These are phyloP conservation scores for Anthracocystis walkeri DNA, from an alignment of 1,284 basidiomycete species.

Conservation along the genomic window DNA sequence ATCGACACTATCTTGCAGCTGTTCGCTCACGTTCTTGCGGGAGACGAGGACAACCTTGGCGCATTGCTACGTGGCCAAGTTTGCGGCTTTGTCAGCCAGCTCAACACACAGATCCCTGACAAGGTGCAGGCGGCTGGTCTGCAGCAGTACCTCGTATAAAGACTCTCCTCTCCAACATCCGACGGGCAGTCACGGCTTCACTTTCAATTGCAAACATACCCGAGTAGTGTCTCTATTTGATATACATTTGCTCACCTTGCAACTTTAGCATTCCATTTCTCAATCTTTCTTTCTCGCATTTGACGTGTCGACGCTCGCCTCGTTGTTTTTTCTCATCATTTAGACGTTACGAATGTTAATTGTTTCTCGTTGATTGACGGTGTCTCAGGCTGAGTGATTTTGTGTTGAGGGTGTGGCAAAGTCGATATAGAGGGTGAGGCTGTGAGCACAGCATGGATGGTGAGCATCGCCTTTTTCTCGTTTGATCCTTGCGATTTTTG, in stretches of 20 bases:
- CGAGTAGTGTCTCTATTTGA: constrained; percentile 40
- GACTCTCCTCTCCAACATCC: no score
- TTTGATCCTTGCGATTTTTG: background rate
- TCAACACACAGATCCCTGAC: constrained; percentile 80
- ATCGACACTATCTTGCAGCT: constrained; percentile 85
- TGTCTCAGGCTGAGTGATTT: background rate
- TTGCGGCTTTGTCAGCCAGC: constrained; percentile 77
- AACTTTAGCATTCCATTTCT: constrained; percentile 9
- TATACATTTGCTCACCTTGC: constrained; percentile 48
- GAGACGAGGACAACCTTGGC: constrained; percentile 63
- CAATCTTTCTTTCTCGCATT: constrained; percentile 17
- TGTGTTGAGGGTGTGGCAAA: background rate
- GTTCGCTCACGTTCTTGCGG: constrained; percentile 82
- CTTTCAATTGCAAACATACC: constrained; percentile 43
- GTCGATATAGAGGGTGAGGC: background rate
- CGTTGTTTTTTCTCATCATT: background rate
- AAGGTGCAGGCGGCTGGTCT: constrained; percentile 83
- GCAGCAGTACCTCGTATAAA: constrained; percentile 67
- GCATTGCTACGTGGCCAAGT: constrained; percentile 71
- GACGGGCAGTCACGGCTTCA: constrained; percentile 5
- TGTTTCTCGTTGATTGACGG: constrained; percentile 1
- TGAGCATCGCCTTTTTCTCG: background rate
- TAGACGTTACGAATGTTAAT: constrained; percentile 42
- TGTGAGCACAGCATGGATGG: constrained; percentile 3
- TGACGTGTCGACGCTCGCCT: constrained; percentile 9